A percentile compares a stretch with the other conserved stretches of the same genome.
Evolutionary conservation across 2,329 filamentous ascomycete genomes (phyloP).

Genomic region (Colletotrichum siamense): DNA sequence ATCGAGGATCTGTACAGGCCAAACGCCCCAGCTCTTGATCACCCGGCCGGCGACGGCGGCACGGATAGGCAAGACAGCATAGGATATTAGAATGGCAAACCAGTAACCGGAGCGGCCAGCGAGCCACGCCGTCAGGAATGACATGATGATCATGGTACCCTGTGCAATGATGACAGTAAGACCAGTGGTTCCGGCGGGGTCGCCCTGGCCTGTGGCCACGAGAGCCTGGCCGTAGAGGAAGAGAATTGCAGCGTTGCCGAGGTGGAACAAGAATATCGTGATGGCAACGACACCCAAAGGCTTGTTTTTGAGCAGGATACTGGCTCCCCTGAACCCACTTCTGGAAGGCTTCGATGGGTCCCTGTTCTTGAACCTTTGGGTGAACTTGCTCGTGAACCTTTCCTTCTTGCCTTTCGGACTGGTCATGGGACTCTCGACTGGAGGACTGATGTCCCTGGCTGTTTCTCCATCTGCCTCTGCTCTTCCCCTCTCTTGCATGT

Average conservation of each 20-base stretch:
- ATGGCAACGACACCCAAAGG: background rate
- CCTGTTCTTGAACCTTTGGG: background rate
- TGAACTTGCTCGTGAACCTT: background rate
- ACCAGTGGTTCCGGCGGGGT: conserved; percentile 9
- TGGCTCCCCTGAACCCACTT: background rate
- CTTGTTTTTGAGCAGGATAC: background rate
- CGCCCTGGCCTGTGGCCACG: conserved; percentile 5
- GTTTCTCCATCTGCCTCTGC: background rate
- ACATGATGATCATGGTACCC: conserved; percentile 11
- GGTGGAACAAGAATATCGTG: conserved; percentile 6
- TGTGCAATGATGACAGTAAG: conserved; percentile 13
- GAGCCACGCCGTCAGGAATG: conserved; percentile 3
- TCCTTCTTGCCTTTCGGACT: background rate
- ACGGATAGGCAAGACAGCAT: background rate
- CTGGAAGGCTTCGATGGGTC: background rate
- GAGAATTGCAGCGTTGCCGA: conserved; percentile 14
- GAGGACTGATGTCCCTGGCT: background rate
- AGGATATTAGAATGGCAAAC: background rate
- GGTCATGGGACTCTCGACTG: background rate
- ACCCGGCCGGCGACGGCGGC: conserved; percentile 1
- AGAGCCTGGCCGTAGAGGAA: conserved; percentile 9
- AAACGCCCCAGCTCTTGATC: conserved; percentile 2
- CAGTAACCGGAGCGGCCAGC: conserved; percentile 3
- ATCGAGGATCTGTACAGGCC: conserved; percentile 15
- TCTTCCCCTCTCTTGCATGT: background rate